Evolutionary conservation across 441 rosid species (phyloP), one percentile per base, ranked within the genome.

Genomic region (Croton laevigatus): DNA sequence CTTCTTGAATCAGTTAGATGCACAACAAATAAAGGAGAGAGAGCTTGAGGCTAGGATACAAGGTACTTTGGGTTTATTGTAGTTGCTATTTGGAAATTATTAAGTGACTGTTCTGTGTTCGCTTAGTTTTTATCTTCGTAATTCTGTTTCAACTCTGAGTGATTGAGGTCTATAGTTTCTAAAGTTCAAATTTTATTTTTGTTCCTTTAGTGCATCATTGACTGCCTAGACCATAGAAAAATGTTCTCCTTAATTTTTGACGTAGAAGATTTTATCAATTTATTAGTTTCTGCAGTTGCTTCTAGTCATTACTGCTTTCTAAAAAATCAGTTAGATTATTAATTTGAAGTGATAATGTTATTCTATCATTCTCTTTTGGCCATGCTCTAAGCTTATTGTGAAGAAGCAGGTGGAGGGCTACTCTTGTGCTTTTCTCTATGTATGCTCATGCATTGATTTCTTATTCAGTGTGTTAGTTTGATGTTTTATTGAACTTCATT

Each of bases 11-110:
- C 78, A 66, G 37, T 61, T 86, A 34, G 64, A 73, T 69, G 77
- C 73, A 75, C 81, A 78, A 44, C 93, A 86, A 73, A 66, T 72
- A 62, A 65, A 61, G 46, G 93, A 88, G 79, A 74, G 70, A 77
- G 52, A 58, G 58, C 69, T 79, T 51, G 90, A 88, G 73, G 86
- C 88, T n/a, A 65, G 59, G 59, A 68, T 58, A 38, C 74, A 9
- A 73, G 88, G 93, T 86, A 80, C 9, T 70, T 54, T 54, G 68
- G 48, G 11, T 23, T 60, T 32, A 16, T 10, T 10, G 49, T 12
- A 40, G n/a, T 8, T 22, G 19, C 3, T 23, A 3, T 49, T 44
- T 55, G 11, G 54, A 59, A 42, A 53, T 37, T 37, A 52, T 9
- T 2, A 38, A 22, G 0, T 4, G 19, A 38, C 16, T 2, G 36